Base-by-base conservation (phyloP, 345 rosid genomes). In the Citrus cavaleriei region DNA sequence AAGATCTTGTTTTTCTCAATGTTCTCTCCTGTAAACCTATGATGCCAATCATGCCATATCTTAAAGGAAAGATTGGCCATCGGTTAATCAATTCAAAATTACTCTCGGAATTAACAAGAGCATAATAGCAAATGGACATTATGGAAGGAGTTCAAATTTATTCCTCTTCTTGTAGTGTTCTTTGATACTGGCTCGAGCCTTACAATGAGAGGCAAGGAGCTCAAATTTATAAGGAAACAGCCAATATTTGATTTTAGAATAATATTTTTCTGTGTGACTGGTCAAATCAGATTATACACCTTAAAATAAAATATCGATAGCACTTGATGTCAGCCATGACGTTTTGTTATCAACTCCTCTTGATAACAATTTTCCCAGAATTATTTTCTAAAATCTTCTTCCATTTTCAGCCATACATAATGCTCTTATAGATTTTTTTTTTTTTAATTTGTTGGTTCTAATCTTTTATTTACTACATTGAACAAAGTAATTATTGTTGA, bases 11-110 rank as follows among this genome's bases (percentile, higher is more conserved):
- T 87, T 78, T 68, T 81, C 32, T 81, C 76, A 3, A 82, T 3
- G 69, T 76, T 87, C n/a, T 79, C 87, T 28, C 30, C 79, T 16
- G 25, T 66, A 63, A 87, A 89, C 72, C 89, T 74, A 0, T 86
- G 86, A 51, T 55, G 61, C 1, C 0, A 24, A 30, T 6, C 24
- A 84, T 71, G 22, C 37, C 14, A 42, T 42, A 10, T 42, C 13
- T 42, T 10, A 27, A 18, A 10, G 24, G 24, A 49, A 63, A 22
- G 49, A 40, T 59, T 28, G 46, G 24, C 38, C 51, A 32, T n/a
- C 5, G 54, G 51, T 78, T 58, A 70, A 68, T 69, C 30, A 22
- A 69, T 42, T 10, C 49, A 42, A 42, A 42, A 10, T 42, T 10
- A 42, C 49, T 42, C 49, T 42, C 49, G 12, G 49, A 10, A 42